Evolutionary conservation across 805 yeast species (phyloP).

Genomic region (Wickerhamiella occidentalis): DNA sequence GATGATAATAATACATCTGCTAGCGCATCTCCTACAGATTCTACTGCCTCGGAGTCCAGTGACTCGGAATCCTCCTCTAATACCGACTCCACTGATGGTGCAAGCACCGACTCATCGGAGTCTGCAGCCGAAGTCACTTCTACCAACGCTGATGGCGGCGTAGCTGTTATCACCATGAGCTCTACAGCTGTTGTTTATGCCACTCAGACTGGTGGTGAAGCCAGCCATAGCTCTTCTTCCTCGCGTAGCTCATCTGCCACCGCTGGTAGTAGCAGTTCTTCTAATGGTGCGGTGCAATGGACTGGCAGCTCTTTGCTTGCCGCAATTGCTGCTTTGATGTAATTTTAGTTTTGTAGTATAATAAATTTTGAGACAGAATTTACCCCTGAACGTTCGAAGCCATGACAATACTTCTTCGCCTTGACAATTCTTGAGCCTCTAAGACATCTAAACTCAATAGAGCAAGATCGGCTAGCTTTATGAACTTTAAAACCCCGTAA

Average conservation of each 20-base stretch:
- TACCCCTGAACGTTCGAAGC: no score
- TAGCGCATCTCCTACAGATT: neutral
- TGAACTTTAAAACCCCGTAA: no score
- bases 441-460: neutral
- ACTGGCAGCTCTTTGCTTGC: neutral
- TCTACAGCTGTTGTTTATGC: neutral
- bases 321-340: neutral
- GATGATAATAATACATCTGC: neutral
- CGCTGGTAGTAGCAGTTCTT: neutral
- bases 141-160: neutral
- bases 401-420: no score
- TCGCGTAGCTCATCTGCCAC: neutral
- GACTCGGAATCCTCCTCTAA: neutral
- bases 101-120: neutral
- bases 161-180: neutral
- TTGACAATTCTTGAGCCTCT: no score
- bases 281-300: neutral
- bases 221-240: neutral
- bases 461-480: neutral
- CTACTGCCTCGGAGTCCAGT: neutral
- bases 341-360: neutral
- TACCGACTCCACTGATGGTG: neutral
- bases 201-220: neutral
- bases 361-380: no score
- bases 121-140: neutral